Percentiles rank a stretch among this genome's conserved stretches.
Evolutionary conservation across 2,329 filamentous ascomycete genomes (phyloP).

Genomic region (Chalaropsis ovoidea): DNA sequence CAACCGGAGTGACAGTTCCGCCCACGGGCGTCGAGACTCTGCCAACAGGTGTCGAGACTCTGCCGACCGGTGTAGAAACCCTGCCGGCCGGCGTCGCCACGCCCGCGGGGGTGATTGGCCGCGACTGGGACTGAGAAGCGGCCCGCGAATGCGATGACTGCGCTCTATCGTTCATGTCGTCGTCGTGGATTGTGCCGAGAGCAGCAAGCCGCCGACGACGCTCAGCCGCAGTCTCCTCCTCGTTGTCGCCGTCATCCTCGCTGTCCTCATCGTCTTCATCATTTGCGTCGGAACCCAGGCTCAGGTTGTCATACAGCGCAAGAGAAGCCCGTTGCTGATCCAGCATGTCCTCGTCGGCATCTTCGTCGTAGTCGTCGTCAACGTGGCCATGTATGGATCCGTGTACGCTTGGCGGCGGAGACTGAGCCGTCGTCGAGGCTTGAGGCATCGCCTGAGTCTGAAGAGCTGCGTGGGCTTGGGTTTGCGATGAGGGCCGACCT

Average conservation of each 20-base stretch:
- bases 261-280: conserved; percentile 43
- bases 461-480: background rate
- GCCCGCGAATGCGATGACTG: conserved; percentile 48
- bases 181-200: conserved; percentile 46
- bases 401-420: background rate
- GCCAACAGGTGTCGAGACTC: conserved; percentile 42
- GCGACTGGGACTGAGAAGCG: conserved; percentile 47
- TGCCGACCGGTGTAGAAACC: conserved; percentile 35
- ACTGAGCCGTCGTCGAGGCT: background rate
- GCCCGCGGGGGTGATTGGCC: conserved; percentile 37
- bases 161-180: conserved; percentile 56
- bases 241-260: conserved; percentile 41
- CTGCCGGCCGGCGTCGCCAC: conserved; percentile 35
- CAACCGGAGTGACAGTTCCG: conserved; percentile 38
- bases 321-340: conserved; percentile 7
- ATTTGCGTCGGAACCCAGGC: background rate
- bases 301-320: conserved; percentile 11
- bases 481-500: background rate
- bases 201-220: conserved; percentile 63
- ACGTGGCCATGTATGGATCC: background rate
- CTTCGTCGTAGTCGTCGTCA: conserved; percentile 1
- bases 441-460: background rate
- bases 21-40: conserved; percentile 36
- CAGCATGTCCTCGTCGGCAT: conserved; percentile 10
- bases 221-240: conserved; percentile 63